Base-by-base conservation (phyloP, 2,329 filamentous ascomycete species). In the Cladobotryum protrusum region DNA sequence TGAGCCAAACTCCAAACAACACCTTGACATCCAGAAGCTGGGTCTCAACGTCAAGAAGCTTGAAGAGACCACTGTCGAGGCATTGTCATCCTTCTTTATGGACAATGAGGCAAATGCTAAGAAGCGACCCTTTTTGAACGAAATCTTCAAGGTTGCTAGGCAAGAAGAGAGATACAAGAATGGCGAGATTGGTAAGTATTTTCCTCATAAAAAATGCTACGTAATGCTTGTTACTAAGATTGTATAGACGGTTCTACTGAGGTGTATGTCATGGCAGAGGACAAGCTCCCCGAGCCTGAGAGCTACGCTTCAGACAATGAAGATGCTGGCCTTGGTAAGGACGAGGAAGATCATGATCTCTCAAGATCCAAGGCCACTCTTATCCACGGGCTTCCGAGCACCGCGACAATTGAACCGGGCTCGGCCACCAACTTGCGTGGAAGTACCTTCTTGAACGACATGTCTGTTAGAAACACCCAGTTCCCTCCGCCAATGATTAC, bases 81-180 rank as follows among this genome's bases (percentile, higher is more conserved):
- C 77, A 0, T 69, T 85, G 24, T 77, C 77, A 0, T 67, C 70
- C 14, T 85, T 80, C 65, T 84, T 83, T 51, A 68, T 71, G 13
- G 79, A 83, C 54, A 77, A 75, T 48, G 75, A 79, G 2, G 71
- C 70, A 39, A 84, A 85, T 50, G 63, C 65, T 2, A 70, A 69
- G 54, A 85, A 84, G 68, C 74, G 71, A 50, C 70, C 72, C 0
- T 81, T 73, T 43, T 59, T 85, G 8, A 76, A 73, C 47, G 81
- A 85, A 58, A 77, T 85, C 8, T 85, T 85, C 67, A 78, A 75
- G 53, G 73, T 85, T 29, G 81, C 81, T 1, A 72, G 67, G 49
- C 64, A 70, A 29, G 77, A 85, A 54, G 79, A 83, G 59, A 69
- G 75, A 4, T 83, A 67, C 57, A 76, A 69, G 55, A 73, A 76